phyloP scores from a whole-genome alignment of 78 protist genomes.

The Speleostelium caveatum region DNA sequence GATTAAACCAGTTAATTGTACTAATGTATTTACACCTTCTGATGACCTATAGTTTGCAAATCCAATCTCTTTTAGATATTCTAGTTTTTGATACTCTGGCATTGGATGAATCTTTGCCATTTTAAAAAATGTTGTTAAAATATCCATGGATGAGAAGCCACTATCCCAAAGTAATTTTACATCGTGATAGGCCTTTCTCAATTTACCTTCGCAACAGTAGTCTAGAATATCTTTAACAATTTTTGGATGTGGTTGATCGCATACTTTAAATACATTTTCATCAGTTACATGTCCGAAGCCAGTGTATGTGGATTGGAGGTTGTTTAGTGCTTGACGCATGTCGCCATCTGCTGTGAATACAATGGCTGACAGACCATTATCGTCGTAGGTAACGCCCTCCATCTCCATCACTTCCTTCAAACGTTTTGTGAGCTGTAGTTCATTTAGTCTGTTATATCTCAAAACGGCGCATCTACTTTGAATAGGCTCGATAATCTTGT shows the following conservation, averaged over 20 bases:
- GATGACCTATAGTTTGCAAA: slow-evolving; percentile 86
- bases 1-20: slow-evolving; percentile 94
- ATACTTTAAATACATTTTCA: slow-evolving; percentile 95
- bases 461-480: slow-evolving; percentile 98
- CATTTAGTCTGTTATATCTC: slow-evolving; percentile 92
- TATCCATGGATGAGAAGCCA: slow-evolving; percentile 94
- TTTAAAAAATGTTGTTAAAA: slow-evolving; percentile 88
- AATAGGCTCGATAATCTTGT: slow-evolving; percentile 97
- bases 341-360: slow-evolving; percentile 98
- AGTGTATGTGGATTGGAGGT: slow-evolving; percentile 93
- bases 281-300: slow-evolving; percentile 94
- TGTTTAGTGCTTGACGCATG: slow-evolving; percentile 96
- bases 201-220: slow-evolving; percentile 44
- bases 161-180: slow-evolving; percentile 49
- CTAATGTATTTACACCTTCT: slow-evolving; percentile 90
- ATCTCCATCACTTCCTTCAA: slow-evolving; percentile 25
- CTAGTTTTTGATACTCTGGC: slow-evolving; percentile 85
- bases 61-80: slow-evolving; percentile 92
- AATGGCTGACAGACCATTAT: slow-evolving; percentile 94
- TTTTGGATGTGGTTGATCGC: slow-evolving; percentile 99
- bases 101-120: slow-evolving; percentile 74
- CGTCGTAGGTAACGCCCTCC: slow-evolving; percentile 70
- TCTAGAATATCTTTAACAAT: slow-evolving; percentile 69
- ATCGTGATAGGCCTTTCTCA: slow-evolving; percentile 35
- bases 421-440: slow-evolving; percentile 52